These are phyloP conservation scores for Solanum neorickii DNA, from an alignment of 257 asterid genomes.

Conservation along the genomic window DNA sequence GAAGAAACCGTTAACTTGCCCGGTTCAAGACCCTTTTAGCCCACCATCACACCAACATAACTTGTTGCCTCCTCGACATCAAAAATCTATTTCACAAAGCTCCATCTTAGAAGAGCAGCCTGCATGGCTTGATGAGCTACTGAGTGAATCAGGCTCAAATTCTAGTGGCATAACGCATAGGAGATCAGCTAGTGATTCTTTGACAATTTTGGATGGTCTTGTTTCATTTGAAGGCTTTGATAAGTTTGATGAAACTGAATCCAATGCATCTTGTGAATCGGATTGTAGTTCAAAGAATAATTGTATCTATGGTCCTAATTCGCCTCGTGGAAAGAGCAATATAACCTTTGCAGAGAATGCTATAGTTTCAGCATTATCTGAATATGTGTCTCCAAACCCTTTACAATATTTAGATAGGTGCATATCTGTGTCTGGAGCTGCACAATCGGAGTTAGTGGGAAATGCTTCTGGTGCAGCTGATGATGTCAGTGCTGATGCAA, in stretches of 20 bases:
- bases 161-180: conserved; percentile 22
- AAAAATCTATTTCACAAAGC: conserved; percentile 33
- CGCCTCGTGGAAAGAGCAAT: conserved; percentile 58
- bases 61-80: conserved; percentile 21
- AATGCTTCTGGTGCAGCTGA: conserved; percentile 20
- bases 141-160: conserved; percentile 41
- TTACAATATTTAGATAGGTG: conserved; percentile 31
- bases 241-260: conserved; percentile 19
- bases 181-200: conserved; percentile 56
- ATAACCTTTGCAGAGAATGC: conserved; percentile 38
- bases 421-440: conserved; percentile 23
- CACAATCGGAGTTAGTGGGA: conserved; percentile 12
- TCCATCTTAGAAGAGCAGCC: conserved; percentile 48
- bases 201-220: conserved; percentile 27
- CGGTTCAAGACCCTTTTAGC: conserved; percentile 6
- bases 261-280: conserved; percentile 24
- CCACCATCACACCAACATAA: conserved; percentile 16
- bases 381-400: conserved; percentile 36
- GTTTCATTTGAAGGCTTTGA: conserved; percentile 18
- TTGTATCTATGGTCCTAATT: conserved; percentile 68
- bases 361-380: conserved; percentile 54
- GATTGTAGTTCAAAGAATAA: conserved; percentile 38
- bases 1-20: conserved; percentile 29
- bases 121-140: conserved; percentile 59
- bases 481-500: conserved; percentile 26